phyloP scores from a whole-genome alignment of 208 protist genomes.

The Leishmania amazonensis region DNA sequence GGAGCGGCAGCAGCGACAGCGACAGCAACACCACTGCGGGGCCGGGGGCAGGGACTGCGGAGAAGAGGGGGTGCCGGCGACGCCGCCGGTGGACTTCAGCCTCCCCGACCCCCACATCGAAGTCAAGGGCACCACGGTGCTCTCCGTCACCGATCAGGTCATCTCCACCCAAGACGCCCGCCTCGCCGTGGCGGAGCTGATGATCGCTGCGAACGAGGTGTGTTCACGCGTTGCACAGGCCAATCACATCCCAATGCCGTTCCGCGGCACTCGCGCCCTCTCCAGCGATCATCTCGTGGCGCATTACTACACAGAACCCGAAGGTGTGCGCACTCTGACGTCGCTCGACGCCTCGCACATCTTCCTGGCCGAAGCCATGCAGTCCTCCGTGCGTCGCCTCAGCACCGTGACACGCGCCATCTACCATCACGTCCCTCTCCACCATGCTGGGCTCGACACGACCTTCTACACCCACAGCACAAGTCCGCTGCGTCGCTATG shows the following conservation, averaged over 20 bases:
- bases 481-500: conserved; percentile 82
- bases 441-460: conserved; percentile 83
- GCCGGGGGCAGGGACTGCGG: neutral
- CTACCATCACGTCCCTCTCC: conserved; percentile 73
- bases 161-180: conserved; percentile 81
- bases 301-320: conserved; percentile 55
- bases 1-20: conserved; percentile 18
- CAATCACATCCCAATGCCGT: conserved; percentile 74
- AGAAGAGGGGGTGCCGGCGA: neutral
- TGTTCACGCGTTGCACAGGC: conserved; percentile 87
- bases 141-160: conserved; percentile 76
- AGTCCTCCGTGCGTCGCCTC: conserved; percentile 57
- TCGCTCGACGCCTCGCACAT: conserved; percentile 59
- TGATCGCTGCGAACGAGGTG: conserved; percentile 93
- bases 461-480: conserved; percentile 88
- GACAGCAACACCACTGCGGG: neutral
- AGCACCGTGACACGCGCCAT: conserved; percentile 84
- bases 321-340: conserved; percentile 51
- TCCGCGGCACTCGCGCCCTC: conserved; percentile 72
- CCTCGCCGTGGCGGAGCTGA: conserved; percentile 86
- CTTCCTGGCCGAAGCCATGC: conserved; percentile 82
- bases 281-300: conserved; percentile 83
- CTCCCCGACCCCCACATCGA: conserved; percentile 81
- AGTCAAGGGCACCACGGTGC: conserved; percentile 54
- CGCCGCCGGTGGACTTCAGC: conserved; percentile 46